Base-by-base conservation (phyloP, 805 yeast genomes). In the Saturnispora besseyi region DNA sequence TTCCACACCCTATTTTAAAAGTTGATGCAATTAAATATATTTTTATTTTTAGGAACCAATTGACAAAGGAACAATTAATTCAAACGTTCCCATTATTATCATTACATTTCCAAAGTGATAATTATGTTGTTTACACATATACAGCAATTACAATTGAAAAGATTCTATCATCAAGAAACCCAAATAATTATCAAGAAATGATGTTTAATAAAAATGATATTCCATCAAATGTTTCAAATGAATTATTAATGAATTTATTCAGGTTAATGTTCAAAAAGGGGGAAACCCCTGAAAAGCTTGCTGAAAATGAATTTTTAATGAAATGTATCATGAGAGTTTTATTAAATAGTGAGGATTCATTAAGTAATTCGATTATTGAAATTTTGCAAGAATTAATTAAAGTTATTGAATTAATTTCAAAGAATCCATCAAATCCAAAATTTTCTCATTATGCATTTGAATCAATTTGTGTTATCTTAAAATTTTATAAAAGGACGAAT, bases 251-350 rank as follows among this genome's bases (percentile, higher is more conserved):
- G 34, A 82, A 77, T 52, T 70, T 91, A 42, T 84, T 93, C 57
- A 69, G 74, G 34, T 72, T 87, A 44, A 82, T 91, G 44, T 70
- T 83, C 50, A 71, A 72, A 51, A 77, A 77, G 51, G 74, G 77
- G 9, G 64, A 70, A 2, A 69, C 87, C 0, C 97, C 98, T 0
- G 97, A 89, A 63, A 91, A 89, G 62, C 70, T 95, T 46, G 89
- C 97, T 0, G 98, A 93, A 62, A 93, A 93, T 65, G 99, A 93
- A 62, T 93, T 87, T 62, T 72, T 93, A 61, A 87, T 93, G 82
- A 87, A 84, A 62, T 81, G 95, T 54, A 72, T 87, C 2, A 87
- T 89, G 89, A 77, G 97, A 59, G 82, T 90, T 7, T 66, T 85
- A 51, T 73, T 83, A 45, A 78, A 89, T 15, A 76, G 88, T 8